Conservation (phyloP, 768 basidiomycete genomes). For the Tephrocybe sp. region DNA sequence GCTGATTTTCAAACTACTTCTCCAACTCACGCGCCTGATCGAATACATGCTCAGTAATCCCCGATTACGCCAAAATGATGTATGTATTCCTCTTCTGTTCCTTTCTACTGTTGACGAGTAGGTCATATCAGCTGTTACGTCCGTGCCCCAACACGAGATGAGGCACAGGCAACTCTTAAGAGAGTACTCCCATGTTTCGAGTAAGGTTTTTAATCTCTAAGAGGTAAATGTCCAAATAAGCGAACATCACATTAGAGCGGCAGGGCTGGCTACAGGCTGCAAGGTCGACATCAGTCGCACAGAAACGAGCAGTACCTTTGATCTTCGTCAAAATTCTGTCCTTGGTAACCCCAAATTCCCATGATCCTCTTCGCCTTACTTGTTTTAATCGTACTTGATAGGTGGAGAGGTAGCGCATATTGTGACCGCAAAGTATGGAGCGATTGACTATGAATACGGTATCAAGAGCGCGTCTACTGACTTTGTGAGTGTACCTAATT, state of each 20-base stretch:
- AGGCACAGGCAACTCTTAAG: constrained; percentile 52
- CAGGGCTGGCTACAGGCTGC: constrained; percentile 18
- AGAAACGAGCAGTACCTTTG: constrained; percentile 3
- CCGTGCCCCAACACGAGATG: constrained; percentile 63
- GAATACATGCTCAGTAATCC: constrained; percentile 60
- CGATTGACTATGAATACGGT: constrained; percentile 62
- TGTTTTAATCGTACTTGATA: too few species aligned
- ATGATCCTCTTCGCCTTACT: not conserved
- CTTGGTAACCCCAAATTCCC: constrained; percentile 33
- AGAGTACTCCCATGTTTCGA: constrained; percentile 61
- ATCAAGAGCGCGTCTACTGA: constrained; percentile 74
- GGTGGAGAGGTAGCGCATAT: constrained; percentile 36
- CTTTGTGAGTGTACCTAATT: constrained; percentile 69
- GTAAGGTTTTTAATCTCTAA: not conserved
- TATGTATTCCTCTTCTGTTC: constrained; percentile 24
- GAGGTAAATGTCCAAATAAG: too few species aligned
- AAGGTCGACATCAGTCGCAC: constrained; percentile 16
- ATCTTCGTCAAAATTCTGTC: constrained; percentile 27
- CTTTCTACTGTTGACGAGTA: too few species aligned
- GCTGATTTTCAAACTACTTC: constrained; percentile 19
- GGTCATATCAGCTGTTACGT: constrained; percentile 77
- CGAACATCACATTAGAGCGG: constrained; percentile 14
- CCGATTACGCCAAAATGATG: constrained; percentile 74
- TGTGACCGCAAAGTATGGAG: constrained; percentile 56
- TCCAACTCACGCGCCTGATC: too few species aligned